Conservation (phyloP, 805 yeast genomes). For the Wickerhamiella parazyma region DNA sequence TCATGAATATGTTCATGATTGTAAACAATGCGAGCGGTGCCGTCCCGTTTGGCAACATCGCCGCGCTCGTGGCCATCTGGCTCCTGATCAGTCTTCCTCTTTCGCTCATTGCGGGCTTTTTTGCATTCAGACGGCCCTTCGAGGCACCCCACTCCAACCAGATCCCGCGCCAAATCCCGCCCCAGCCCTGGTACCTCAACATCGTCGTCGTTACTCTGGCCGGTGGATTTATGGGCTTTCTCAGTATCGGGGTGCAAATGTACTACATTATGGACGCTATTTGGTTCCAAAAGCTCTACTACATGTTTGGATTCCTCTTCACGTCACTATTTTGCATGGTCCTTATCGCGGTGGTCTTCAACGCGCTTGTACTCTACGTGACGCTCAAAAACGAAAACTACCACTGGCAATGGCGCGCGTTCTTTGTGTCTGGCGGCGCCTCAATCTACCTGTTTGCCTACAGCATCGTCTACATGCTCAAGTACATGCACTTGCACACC, state of each 20-base stretch:
- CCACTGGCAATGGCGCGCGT: constrained; percentile 94
- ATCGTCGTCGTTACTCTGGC: constrained; percentile 52
- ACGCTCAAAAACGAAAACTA: constrained; percentile 82
- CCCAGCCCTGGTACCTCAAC: constrained; percentile 71
- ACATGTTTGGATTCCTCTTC: constrained; percentile 95
- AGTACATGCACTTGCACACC: constrained; percentile 53
- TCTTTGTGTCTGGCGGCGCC: constrained; percentile 80
- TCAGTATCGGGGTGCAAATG: constrained; percentile 88
- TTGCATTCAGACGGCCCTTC: constrained; percentile 51
- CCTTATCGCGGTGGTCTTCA: constrained; percentile 65
- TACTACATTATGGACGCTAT: constrained; percentile 80
- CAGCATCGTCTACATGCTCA: constrained; percentile 41
- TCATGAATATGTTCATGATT: constrained; percentile 71
- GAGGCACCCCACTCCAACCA: constrained; percentile 74
- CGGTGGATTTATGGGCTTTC: constrained; percentile 89
- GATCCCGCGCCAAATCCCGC: constrained; percentile 91
- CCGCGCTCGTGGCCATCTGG: constrained; percentile 75
- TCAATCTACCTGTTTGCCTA: constrained; percentile 73
- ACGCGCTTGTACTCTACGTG: constrained; percentile 69
- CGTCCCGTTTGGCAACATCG: constrained; percentile 80
- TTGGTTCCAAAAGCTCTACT: constrained; percentile 88
- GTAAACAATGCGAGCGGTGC: constrained; percentile 81
- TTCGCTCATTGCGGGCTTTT: constrained; percentile 66
- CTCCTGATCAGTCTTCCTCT: constrained; percentile 72
- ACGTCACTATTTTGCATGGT: constrained; percentile 77